Base-by-base conservation (phyloP, 106 monocot genomes). In the Xerophyta viscosa region DNA sequence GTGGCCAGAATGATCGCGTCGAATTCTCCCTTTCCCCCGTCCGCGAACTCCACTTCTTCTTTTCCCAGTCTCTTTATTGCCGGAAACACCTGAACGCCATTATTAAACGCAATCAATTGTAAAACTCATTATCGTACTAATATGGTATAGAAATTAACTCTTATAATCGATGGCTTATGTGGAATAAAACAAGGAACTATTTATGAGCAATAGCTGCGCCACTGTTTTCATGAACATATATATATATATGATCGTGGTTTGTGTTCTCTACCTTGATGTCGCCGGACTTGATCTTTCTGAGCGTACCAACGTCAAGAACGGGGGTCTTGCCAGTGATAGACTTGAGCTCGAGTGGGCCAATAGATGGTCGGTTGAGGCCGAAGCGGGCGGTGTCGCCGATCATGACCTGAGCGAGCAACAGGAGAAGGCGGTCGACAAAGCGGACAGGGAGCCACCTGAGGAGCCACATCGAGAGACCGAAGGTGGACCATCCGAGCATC, bases 321-420 rank as follows among this genome's bases (percentile, higher is more conserved):
- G 87, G 87, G 4, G 87, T 88, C 71, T 88, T 88, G 19, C 87
- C 87, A 2, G 82, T 59, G 33, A 72, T 9, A 14, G 70, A 29
- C 62, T 88, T 88, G 58, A 78, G 71, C 58, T 78, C 72, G 41
- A 88, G 57, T 0, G 87, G 87, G 9, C 87, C 87, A 8, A 88
- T 37, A 8, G 50, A 25, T 13, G 87, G 87, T 0, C 87, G 64
- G 6, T 59, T 31, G 48, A 88, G 61, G 44, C 87, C 87, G 11
- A 72, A 2, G n/a, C 6, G 31, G 5, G 71, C 19, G 0, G 82
- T 88, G 50, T 88, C 75, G 4, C 87, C 87, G 21, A 88, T 55
- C 62, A 69, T 62, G 10, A 88, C 30, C 24, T 56, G 54, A 0
- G 87, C 24, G 15, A 64, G 37, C 0, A 82, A 31, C 12, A 88